Evolutionary conservation across 2,329 filamentous ascomycete species (phyloP).

Genomic region (Ceratocystis huliohia): DNA sequence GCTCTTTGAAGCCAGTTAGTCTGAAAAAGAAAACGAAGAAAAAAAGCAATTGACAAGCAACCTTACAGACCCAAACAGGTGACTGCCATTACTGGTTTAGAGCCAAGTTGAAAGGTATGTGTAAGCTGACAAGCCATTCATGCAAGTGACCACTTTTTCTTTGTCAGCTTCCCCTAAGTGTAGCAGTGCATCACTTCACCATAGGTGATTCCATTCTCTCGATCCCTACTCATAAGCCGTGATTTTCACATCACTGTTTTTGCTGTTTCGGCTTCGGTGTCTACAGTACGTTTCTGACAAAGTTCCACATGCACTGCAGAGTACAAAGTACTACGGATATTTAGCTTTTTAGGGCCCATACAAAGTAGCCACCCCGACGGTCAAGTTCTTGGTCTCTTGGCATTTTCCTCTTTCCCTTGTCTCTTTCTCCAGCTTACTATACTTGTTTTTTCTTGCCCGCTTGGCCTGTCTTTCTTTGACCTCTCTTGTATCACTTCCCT

Average conservation of each 20-base stretch:
- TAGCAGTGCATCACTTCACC: background rate
- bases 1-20: background rate
- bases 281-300: background rate
- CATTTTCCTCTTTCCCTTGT: background rate
- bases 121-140: background rate
- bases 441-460: background rate
- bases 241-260: background rate
- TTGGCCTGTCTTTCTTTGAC: background rate
- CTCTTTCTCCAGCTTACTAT: background rate
- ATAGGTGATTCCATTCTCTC: background rate
- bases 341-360: background rate
- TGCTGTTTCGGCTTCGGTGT: background rate
- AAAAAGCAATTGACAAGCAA: background rate
- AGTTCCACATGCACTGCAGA: background rate
- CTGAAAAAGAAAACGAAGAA: background rate
- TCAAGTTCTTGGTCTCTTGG: background rate
- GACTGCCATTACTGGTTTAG: background rate
- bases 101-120: background rate
- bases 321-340: background rate
- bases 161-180: background rate
- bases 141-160: conserved; percentile 1
- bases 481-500: background rate
- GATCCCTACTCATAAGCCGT: background rate
- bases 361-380: background rate
- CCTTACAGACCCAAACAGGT: background rate